A percentile compares a stretch with the other conserved stretches of the same genome.
Conservation (phyloP, 2,329 filamentous ascomycete species). For the Aquanectria penicillioides region DNA sequence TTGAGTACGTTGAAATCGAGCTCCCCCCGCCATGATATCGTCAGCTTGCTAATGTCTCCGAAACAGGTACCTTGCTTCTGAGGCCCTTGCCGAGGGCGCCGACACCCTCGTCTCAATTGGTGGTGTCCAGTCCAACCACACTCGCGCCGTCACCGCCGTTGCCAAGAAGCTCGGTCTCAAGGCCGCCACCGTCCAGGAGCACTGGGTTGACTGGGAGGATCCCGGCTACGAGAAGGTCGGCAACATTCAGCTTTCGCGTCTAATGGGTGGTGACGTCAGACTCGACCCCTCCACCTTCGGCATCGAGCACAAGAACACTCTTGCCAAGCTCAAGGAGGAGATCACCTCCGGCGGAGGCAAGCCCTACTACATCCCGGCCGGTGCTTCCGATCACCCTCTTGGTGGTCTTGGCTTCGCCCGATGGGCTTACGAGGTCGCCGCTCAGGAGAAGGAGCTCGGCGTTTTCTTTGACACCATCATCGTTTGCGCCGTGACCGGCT, state of each 20-base stretch:
- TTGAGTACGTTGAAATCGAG: conserved; percentile 58
- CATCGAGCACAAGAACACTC: conserved; percentile 74
- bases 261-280: conserved; percentile 73
- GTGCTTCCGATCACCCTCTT: conserved; percentile 75
- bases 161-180: conserved; percentile 67
- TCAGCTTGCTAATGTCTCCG: background rate
- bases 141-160: conserved; percentile 72
- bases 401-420: conserved; percentile 76
- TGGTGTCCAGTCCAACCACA: conserved; percentile 77
- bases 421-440: conserved; percentile 75
- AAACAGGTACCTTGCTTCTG: conserved; percentile 69
- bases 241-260: conserved; percentile 75
- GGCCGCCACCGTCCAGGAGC: conserved; percentile 68
- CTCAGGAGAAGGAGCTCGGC: conserved; percentile 69
- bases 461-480: conserved; percentile 75
- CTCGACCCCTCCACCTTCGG: conserved; percentile 71
- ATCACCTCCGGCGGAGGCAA: conserved; percentile 63
- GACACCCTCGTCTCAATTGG: conserved; percentile 74
- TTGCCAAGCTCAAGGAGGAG: conserved; percentile 63
- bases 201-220: conserved; percentile 73
- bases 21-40: background rate
- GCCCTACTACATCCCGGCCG: conserved; percentile 78
- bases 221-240: conserved; percentile 71
- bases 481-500: conserved; percentile 77
- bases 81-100: conserved; percentile 65